Percentiles rank a stretch among this genome's conserved stretches.
phyloP scores from a whole-genome alignment of 2,329 filamentous ascomycete genomes.

The Hirsutella rhossiliensis region DNA sequence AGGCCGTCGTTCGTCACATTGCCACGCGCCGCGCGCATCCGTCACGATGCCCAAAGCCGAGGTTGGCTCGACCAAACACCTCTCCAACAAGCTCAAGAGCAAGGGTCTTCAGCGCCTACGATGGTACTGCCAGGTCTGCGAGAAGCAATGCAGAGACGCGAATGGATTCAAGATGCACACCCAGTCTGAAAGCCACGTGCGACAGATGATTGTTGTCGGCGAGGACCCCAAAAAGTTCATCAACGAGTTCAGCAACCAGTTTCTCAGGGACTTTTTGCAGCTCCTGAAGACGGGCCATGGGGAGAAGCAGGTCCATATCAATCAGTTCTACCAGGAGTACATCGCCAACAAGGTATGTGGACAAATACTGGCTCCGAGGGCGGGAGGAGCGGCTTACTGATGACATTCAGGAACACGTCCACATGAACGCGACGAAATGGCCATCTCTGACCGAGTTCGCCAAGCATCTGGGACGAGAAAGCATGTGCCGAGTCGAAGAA shows the following conservation, averaged over 20 bases:
- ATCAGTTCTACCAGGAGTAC: conserved; percentile 91
- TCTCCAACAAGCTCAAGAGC: conserved; percentile 83
- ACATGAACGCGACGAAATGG: conserved; percentile 93
- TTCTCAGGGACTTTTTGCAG: conserved; percentile 66
- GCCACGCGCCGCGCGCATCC: not conserved
- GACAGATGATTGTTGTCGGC: conserved; percentile 78
- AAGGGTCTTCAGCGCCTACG: conserved; percentile 68
- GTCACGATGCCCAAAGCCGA: conserved; percentile 79
- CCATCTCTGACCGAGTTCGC: conserved; percentile 79
- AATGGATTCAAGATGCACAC: conserved; percentile 90
- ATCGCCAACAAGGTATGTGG: conserved; percentile 55
- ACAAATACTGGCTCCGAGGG: too few species aligned
- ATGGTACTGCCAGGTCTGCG: conserved; percentile 84
- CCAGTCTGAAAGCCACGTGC: conserved; percentile 72
- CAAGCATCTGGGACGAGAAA: conserved; percentile 74
- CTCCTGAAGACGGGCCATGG: conserved; percentile 75
- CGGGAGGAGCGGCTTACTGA: not conserved
- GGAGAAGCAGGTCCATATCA: conserved; percentile 79
- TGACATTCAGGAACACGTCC: conserved; percentile 51
- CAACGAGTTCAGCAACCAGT: conserved; percentile 69
- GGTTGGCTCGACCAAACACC: conserved; percentile 79
- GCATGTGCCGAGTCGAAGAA: conserved; percentile 83
- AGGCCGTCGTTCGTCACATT: too few species aligned
- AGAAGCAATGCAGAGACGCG: conserved; percentile 55
- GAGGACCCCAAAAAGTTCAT: conserved; percentile 79